A percentile compares a stretch with the other conserved stretches of the same genome.
phyloP scores from a whole-genome alignment of 208 protist genomes.

The Leptomonas pyrrhocoris region DNA sequence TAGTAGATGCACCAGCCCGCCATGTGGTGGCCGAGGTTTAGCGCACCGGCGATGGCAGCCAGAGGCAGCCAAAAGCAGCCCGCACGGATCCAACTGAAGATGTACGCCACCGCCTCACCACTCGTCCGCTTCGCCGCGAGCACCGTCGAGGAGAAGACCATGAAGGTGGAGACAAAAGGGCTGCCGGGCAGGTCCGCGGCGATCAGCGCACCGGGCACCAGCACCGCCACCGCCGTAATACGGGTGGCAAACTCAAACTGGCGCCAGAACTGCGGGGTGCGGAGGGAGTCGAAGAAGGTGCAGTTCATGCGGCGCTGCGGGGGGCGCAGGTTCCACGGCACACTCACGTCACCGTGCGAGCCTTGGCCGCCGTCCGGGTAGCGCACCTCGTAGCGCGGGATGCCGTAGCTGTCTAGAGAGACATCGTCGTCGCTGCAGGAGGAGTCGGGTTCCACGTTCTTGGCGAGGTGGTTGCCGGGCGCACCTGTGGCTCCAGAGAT shows the following conservation, averaged over 20 bases:
- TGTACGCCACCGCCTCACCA: slow-evolving; percentile 75
- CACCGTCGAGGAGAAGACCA: slow-evolving; percentile 64
- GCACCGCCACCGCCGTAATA: slow-evolving; percentile 65
- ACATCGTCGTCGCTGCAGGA: slow-evolving; percentile 28
- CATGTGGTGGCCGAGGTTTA: slow-evolving; percentile 67
- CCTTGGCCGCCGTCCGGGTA: slow-evolving; percentile 38
- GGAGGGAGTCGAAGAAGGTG: slow-evolving; percentile 71
- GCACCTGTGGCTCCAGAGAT: background rate
- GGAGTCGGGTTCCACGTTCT: slow-evolving; percentile 1
- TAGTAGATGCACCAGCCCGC: slow-evolving; percentile 79
- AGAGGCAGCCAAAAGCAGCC: slow-evolving; percentile 81
- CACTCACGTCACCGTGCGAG: slow-evolving; percentile 41
- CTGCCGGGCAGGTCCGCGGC: slow-evolving; percentile 45
- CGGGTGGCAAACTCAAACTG: slow-evolving; percentile 80
- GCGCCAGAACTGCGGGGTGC: slow-evolving; percentile 70
- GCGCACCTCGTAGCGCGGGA: slow-evolving; percentile 56
- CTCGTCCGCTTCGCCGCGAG: slow-evolving; percentile 70
- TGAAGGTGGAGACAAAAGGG: slow-evolving; percentile 73
- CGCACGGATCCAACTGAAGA: slow-evolving; percentile 76
- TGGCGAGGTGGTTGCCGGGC: slow-evolving; percentile 15
- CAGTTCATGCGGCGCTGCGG: slow-evolving; percentile 25
- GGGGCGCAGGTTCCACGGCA: slow-evolving; percentile 76
- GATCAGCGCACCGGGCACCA: slow-evolving; percentile 70
- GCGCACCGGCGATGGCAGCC: slow-evolving; percentile 62
- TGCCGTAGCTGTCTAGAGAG: slow-evolving; percentile 68